Evolutionary conservation across 2,329 filamentous ascomycete species (phyloP).

Genomic region (Blumeria graminis): DNA sequence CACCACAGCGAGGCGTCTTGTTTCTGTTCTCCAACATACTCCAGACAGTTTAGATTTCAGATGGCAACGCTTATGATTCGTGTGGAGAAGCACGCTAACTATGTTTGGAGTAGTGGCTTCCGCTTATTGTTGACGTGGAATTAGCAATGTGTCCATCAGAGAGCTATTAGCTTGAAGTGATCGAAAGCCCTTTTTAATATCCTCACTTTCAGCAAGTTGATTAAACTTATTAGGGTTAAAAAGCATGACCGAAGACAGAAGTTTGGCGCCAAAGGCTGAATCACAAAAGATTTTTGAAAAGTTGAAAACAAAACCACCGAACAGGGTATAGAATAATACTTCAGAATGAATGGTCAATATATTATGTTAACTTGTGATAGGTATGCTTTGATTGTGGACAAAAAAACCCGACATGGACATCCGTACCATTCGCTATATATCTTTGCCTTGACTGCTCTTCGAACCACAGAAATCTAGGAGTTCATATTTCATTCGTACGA

Average conservation of each 20-base stretch:
- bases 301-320: slow-evolving; percentile 77
- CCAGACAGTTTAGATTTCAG: too few species aligned
- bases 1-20: too few species aligned
- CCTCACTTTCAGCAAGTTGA: too few species aligned
- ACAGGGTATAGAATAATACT: slow-evolving; percentile 40
- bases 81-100: too few species aligned
- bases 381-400: slow-evolving; percentile 96
- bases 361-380: slow-evolving; percentile 22
- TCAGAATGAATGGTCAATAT: background rate
- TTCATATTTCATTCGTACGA: slow-evolving; percentile 96
- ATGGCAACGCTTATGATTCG: too few species aligned
- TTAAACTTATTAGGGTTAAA: background rate
- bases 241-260: background rate
- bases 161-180: too few species aligned
- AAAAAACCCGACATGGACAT: slow-evolving; percentile 97
- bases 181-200: too few species aligned
- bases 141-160: too few species aligned
- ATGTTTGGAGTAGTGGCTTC: too few species aligned
- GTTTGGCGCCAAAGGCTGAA: slow-evolving; percentile 60
- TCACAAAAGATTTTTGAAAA: slow-evolving; percentile 97
- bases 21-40: too few species aligned
- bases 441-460: slow-evolving; percentile 94
- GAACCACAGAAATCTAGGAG: slow-evolving; percentile 89
- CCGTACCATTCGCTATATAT: slow-evolving; percentile 90
- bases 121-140: too few species aligned